Evolutionary conservation across 148 eudicot species (phyloP).

Genomic region (Diospyros lotus): DNA sequence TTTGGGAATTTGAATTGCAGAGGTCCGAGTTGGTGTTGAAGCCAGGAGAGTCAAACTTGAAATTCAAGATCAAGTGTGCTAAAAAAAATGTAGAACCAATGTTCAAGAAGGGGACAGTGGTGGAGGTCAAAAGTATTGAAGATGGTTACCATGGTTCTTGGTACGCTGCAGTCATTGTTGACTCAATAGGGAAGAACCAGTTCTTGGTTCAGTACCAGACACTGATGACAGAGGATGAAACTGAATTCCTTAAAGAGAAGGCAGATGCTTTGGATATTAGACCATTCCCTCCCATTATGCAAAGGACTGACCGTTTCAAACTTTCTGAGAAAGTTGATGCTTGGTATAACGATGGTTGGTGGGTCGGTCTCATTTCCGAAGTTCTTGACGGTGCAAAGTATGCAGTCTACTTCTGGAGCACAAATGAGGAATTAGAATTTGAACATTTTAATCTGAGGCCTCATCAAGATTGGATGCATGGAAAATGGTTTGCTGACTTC

Average conservation of each 20-base stretch:
- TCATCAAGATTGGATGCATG: conserved; percentile 57
- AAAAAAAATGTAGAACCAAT: conserved; percentile 3
- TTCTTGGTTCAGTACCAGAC: conserved; percentile 46
- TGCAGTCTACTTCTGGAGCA: conserved; percentile 45
- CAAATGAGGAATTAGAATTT: conserved; percentile 41
- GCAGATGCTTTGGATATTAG: conserved; percentile 33
- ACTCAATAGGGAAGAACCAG: conserved; percentile 23
- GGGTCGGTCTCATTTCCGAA: conserved; percentile 48
- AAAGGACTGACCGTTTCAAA: conserved; percentile 28
- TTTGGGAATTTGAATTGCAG: conserved; percentile 9
- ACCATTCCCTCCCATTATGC: conserved; percentile 47
- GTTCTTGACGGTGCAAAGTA: conserved; percentile 33
- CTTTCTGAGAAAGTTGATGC: conserved; percentile 56
- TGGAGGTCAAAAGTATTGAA: conserved; percentile 56
- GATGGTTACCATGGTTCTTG: conserved; percentile 58
- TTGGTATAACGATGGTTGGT: conserved; percentile 72
- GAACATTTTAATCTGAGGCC: conserved; percentile 45
- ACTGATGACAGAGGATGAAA: conserved; percentile 47
- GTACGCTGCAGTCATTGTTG: conserved; percentile 45
- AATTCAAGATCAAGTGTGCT: conserved; percentile 17
- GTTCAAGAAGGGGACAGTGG: conserved; percentile 33
- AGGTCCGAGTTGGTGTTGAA: conserved; percentile 8
- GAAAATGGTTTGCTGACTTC: conserved; percentile 37
- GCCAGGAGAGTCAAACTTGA: conserved; percentile 9
- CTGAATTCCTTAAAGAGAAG: conserved; percentile 30